Evolutionary conservation across 83 land plant species (phyloP).

Genomic region (Picea abies): DNA sequence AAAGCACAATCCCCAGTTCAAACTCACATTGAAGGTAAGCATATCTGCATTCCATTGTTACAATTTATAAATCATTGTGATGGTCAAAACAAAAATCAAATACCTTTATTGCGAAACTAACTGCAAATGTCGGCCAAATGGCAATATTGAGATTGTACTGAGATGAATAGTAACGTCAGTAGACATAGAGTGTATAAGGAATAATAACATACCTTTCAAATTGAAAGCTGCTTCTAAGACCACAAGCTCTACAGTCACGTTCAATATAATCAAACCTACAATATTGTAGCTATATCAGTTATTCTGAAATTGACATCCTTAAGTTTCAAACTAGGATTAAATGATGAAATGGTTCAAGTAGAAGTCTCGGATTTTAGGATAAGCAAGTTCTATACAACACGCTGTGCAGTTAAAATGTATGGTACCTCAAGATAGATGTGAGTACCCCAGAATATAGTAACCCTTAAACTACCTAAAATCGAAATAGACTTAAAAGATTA

Average conservation of each 20-base stretch:
- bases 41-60: not conserved
- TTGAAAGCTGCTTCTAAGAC: slow-evolving; percentile 76
- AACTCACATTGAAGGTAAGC: not conserved
- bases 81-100: not conserved
- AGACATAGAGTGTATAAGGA: not conserved
- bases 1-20: no score
- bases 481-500: no score
- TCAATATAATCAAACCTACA: slow-evolving; percentile 94
- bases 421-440: not conserved
- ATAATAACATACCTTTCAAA: slow-evolving; percentile 55
- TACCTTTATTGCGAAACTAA: no score
- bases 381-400: not conserved
- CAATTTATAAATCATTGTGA: not conserved
- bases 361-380: no score
- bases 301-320: not conserved
- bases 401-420: not conserved
- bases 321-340: not conserved
- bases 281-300: slow-evolving; percentile 8
- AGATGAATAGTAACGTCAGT: no score
- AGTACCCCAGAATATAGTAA: no score
- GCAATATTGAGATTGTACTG: no score
- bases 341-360: no score
- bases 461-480: no score
- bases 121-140: no score
- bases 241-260: slow-evolving; percentile 94